A percentile compares a stretch with the other conserved stretches of the same genome.
Evolutionary conservation across 345 rosid species (phyloP).

Genomic region (Acer yangbiense): DNA sequence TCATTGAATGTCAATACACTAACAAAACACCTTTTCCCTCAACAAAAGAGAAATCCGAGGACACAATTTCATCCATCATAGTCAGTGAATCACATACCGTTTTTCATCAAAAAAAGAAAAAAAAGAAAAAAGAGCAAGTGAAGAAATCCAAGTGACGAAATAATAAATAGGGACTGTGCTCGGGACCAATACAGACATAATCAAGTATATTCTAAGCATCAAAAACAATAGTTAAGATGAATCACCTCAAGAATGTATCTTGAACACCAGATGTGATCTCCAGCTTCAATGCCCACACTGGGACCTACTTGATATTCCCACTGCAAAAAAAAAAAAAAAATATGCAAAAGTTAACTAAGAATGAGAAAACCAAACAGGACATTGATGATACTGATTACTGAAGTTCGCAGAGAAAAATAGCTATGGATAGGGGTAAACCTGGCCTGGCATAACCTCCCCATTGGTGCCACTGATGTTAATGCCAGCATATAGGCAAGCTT

Average conservation of each 20-base stretch:
- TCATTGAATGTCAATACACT: neutral
- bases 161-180: neutral
- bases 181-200: neutral
- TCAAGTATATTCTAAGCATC: neutral
- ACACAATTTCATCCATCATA: neutral
- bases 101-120: neutral
- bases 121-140: neutral
- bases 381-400: neutral
- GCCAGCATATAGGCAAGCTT: constrained; percentile 96
- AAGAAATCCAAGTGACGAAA: neutral
- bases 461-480: constrained; percentile 93
- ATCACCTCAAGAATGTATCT: constrained; percentile 97
- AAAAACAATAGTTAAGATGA: constrained; percentile 1
- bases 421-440: constrained; percentile 46
- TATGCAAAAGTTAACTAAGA: constrained; percentile 5
- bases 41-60: neutral
- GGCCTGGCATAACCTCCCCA: constrained; percentile 99
- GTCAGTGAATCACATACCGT: neutral
- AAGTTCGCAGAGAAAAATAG: constrained; percentile 8
- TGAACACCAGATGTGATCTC: constrained; percentile 89
- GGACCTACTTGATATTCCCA: constrained; percentile 99
- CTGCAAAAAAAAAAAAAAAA: constrained; percentile 43
- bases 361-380: constrained; percentile 9
- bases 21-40: neutral
- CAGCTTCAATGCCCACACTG: constrained; percentile 95